A percentile compares a stretch with the other conserved stretches of the same genome.
phyloP scores from a whole-genome alignment of 2,329 filamentous ascomycete genomes.

The Passalora sequoiae region DNA sequence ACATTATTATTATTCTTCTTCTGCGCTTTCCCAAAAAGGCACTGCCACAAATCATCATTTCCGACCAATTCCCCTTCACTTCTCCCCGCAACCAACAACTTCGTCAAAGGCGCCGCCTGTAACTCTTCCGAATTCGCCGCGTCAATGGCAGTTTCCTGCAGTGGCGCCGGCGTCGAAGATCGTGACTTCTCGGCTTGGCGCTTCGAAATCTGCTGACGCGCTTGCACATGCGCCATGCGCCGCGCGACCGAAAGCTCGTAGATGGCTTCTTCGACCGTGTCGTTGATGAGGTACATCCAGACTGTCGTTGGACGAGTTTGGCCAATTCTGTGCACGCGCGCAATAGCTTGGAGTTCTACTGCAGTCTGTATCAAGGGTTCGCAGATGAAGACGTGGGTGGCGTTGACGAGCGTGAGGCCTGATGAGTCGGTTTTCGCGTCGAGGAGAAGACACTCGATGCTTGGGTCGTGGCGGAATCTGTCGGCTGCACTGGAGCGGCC shows the following conservation, averaged over 20 bases:
- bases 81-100: conserved; percentile 64
- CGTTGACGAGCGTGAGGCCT: conserved; percentile 86
- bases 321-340: conserved; percentile 89
- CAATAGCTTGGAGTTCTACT: conserved; percentile 89
- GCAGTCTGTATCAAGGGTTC: conserved; percentile 92
- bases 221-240: conserved; percentile 68
- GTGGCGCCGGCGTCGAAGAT: conserved; percentile 27
- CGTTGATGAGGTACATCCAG: conserved; percentile 89
- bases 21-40: conserved; percentile 63
- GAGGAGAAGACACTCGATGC: conserved; percentile 75
- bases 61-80: conserved; percentile 74
- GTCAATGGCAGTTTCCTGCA: conserved; percentile 60
- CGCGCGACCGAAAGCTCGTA: conserved; percentile 78
- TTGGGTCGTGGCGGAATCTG: conserved; percentile 69
- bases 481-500: conserved; percentile 64
- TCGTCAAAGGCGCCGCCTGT: conserved; percentile 64
- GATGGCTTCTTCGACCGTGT: conserved; percentile 87
- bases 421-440: conserved; percentile 85
- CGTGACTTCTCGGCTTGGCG: conserved; percentile 27
- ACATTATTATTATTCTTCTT: conserved; percentile 27
- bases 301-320: conserved; percentile 84
- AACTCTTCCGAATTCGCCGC: conserved; percentile 80
- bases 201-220: conserved; percentile 26
- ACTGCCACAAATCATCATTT: conserved; percentile 78
- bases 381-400: conserved; percentile 89